phyloP scores from a whole-genome alignment of 2,329 filamentous ascomycete species.

The Colletotrichum aenigma region DNA sequence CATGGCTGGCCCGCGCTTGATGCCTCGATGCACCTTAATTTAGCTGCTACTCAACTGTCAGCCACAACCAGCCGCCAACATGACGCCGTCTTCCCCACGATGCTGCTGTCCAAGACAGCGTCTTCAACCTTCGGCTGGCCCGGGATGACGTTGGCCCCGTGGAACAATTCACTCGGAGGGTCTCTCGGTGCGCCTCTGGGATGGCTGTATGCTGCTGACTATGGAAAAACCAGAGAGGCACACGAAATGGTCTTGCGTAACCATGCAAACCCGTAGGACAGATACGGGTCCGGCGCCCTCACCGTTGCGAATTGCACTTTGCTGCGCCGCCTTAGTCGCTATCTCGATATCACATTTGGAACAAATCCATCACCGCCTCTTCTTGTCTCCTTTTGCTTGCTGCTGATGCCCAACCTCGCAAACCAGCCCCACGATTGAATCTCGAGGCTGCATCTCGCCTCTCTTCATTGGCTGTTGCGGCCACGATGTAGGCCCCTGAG shows the following conservation, averaged over 20 bases:
- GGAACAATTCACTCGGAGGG: not conserved
- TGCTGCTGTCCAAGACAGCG: not conserved
- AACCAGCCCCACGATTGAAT: not conserved
- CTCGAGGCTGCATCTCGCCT: not conserved
- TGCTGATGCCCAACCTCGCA: slow-evolving; percentile 8
- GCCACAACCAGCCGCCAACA: slow-evolving; percentile 17
- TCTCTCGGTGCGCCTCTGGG: not conserved
- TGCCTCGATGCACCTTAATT: not conserved
- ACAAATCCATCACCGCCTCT: slow-evolving; percentile 11
- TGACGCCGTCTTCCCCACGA: slow-evolving; percentile 11
- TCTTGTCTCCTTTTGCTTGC: slow-evolving; percentile 1
- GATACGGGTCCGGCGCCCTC: not conserved
- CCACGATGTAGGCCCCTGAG: not conserved
- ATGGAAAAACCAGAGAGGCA: not conserved
- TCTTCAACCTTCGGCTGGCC: slow-evolving; percentile 1
- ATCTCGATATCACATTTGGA: not conserved
- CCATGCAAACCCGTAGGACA: not conserved
- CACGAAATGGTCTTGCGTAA: slow-evolving; percentile 5
- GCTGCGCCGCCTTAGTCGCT: not conserved
- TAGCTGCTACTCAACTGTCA: slow-evolving; percentile 5
- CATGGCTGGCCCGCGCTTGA: not conserved
- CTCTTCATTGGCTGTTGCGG: not conserved
- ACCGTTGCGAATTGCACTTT: not conserved
- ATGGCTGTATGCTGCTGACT: not conserved
- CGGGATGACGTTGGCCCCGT: slow-evolving; percentile 1